Evolutionary conservation across 345 rosid genomes (phyloP), one percentile per base, ranked within the genome.

Genomic region (Abelmoschus esculentus): DNA sequence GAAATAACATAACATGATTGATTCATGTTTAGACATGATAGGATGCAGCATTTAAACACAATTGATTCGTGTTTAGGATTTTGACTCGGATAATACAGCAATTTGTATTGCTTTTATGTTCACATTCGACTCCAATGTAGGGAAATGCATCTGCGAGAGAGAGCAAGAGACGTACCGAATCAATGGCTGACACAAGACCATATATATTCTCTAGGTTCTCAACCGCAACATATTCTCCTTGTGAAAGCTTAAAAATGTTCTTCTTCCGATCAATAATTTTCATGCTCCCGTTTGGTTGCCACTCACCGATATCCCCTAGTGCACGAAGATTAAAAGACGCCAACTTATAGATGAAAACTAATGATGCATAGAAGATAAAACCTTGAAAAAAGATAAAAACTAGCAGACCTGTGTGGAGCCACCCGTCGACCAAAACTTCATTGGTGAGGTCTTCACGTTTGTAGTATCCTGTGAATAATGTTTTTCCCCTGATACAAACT

Each of bases 281-380:
- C 96, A 95, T 75, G 84, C 97, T 91, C 75, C 99, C 99, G 57
- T 95, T 84, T 2, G 89, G 85, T 86, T 91, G 99, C 99, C 99
- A 95, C 73, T 95, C 98, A 4, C 99, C 99, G 31, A 95, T 69
- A 83, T 95, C 99, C 72, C 96, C 96, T 87, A 85, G 76, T 68
- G 63, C 70, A 75, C 46, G 56, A 72, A 15, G 9, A 29, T 7
- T 15, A 54, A 73, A 19, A 56, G 68, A 13, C 1, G 32, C 67
- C 38, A 58, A 59, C 42, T 69, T 7, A 36, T 36, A 69, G 52
- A 12, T 34, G 44, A 50, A 14, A 50, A 11, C 40, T 12, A 49
- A 50, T 9, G 9, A 58, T 0, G 52, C 8, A 55, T 1, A 29
- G 59, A 53, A 40, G 12, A 8, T 40, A 40, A 1, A 40, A 14